Conservation (phyloP, 768 basidiomycete genomes). For the Mycena belliarum region DNA sequence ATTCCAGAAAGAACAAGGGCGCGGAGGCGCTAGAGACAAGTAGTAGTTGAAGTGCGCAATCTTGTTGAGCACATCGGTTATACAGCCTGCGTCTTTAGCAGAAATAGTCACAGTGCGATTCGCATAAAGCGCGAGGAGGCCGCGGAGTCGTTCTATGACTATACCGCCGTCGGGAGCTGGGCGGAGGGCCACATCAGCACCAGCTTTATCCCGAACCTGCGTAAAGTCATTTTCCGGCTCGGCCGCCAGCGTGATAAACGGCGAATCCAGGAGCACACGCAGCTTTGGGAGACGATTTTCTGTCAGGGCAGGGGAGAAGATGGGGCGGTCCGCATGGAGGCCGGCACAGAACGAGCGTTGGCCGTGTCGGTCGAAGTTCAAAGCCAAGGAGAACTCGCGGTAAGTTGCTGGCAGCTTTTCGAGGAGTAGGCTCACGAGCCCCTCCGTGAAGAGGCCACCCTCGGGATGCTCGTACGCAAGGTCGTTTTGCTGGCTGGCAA, state of each 20-base stretch:
- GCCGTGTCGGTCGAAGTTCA: neutral
- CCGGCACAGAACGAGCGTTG: neutral
- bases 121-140: neutral
- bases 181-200: neutral
- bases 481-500: neutral
- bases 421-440: neutral
- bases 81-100: neutral
- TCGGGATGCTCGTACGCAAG: neutral
- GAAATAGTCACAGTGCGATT: neutral
- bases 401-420: neutral
- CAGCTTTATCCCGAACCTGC: neutral
- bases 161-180: neutral
- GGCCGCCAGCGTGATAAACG: neutral
- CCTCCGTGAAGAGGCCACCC: constrained; percentile 1
- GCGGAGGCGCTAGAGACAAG: neutral
- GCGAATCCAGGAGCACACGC: neutral
- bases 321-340: neutral
- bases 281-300: neutral
- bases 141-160: neutral
- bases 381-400: neutral
- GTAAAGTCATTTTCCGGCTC: neutral
- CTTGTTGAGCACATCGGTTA: neutral
- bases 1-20: neutral
- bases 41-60: constrained; percentile 1
- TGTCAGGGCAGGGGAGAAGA: neutral